Percentiles rank a stretch among this genome's conserved stretches.
These are phyloP conservation scores for Aquilaria malaccensis DNA, from an alignment of 345 rosid species.

Conservation along the genomic window DNA sequence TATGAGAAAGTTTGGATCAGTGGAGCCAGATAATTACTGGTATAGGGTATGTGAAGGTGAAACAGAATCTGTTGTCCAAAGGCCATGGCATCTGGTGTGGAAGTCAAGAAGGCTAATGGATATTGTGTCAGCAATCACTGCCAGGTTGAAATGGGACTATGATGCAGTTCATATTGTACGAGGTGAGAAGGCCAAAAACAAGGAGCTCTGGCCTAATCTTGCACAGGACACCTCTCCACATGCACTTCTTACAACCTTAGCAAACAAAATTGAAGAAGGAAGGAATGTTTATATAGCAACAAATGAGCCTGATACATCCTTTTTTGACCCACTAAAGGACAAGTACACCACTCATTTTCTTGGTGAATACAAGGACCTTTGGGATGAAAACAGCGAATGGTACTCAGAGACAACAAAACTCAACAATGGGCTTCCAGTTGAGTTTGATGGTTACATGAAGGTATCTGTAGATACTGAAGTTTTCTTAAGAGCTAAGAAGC, in stretches of 20 bases:
- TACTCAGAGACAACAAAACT: conserved; percentile 74
- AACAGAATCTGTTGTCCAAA: conserved; percentile 59
- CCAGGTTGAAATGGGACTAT: conserved; percentile 88
- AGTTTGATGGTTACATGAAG: conserved; percentile 89
- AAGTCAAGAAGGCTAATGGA: conserved; percentile 92
- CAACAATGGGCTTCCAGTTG: conserved; percentile 64
- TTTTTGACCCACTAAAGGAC: conserved; percentile 73
- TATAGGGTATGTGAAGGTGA: conserved; percentile 96
- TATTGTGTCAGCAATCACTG: conserved; percentile 58
- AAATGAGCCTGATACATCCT: conserved; percentile 59
- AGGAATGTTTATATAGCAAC: conserved; percentile 77
- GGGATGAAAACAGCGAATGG: conserved; percentile 89
- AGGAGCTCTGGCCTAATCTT: conserved; percentile 86
- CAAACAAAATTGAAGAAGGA: conserved; percentile 70
- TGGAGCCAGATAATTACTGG: conserved; percentile 94
- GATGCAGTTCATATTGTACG: conserved; percentile 79
- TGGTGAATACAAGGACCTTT: conserved; percentile 69
- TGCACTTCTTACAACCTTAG: conserved; percentile 55
- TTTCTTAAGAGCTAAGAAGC: conserved; percentile 86
- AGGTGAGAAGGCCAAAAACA: conserved; percentile 79
- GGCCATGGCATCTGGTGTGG: conserved; percentile 93
- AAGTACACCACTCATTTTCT: conserved; percentile 83
- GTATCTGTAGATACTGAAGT: conserved; percentile 83
- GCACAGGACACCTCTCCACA: conserved; percentile 62
- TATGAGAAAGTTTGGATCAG: conserved; percentile 87